A percentile compares a stretch with the other conserved stretches of the same genome.
Evolutionary conservation across 2,329 filamentous ascomycete genomes (phyloP).

Genomic region (Penicillium decumbens): DNA sequence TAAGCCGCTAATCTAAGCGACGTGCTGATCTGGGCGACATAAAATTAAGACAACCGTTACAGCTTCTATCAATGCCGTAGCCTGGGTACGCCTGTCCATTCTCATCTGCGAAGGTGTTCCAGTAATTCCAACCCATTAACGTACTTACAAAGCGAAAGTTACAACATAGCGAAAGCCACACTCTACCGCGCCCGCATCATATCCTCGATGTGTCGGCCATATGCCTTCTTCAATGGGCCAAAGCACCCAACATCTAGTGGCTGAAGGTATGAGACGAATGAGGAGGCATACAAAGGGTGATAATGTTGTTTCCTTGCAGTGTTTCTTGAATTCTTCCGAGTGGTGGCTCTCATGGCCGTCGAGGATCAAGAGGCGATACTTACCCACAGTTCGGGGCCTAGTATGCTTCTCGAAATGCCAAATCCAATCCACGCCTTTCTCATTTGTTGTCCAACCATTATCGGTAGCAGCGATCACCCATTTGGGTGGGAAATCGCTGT

Average conservation of each 20-base stretch:
- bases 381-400: background rate
- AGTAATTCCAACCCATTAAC: background rate
- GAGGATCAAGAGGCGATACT: constrained; percentile 15
- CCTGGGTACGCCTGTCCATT: too few relatives aligned
- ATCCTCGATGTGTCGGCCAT: background rate
- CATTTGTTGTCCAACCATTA: background rate
- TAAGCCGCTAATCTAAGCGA: too few relatives aligned
- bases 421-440: background rate
- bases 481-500: background rate
- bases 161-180: background rate
- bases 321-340: constrained; percentile 12
- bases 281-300: constrained; percentile 19
- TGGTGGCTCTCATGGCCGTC: constrained; percentile 17
- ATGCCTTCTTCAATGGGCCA: background rate
- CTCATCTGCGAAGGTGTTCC: too few relatives aligned
- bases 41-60: too few relatives aligned
- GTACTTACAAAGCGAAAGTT: background rate
- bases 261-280: constrained; percentile 14
- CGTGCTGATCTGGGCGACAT: too few relatives aligned
- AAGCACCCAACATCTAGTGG: constrained; percentile 17
- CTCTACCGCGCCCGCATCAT: background rate
- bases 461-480: background rate
- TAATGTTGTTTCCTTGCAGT: constrained; percentile 16
- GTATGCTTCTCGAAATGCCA: background rate
- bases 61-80: too few relatives aligned